A percentile compares a stretch with the other conserved stretches of the same genome.
Conservation (phyloP, 768 basidiomycete genomes). For the Termitomyces sp. region DNA sequence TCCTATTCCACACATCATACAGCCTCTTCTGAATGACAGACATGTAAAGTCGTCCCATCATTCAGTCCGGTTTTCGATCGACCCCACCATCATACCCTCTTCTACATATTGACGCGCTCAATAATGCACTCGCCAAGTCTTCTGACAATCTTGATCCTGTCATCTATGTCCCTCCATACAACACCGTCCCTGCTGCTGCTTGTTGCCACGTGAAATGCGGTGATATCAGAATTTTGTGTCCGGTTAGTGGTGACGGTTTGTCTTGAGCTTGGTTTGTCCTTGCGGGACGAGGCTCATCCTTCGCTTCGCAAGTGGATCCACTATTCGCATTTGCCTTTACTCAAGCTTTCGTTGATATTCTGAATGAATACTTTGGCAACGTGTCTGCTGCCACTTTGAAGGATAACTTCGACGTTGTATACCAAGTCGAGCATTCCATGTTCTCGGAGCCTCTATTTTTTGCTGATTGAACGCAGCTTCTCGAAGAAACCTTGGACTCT, state of each 20-base stretch:
- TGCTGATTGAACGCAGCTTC: slow-evolving; percentile 48
- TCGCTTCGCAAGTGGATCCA: slow-evolving; percentile 66
- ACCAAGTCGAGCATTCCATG: slow-evolving; percentile 56
- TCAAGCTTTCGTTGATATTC: slow-evolving; percentile 78
- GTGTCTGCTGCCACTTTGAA: slow-evolving; percentile 76
- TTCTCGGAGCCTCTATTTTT: slow-evolving; percentile 5
- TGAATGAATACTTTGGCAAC: slow-evolving; percentile 87
- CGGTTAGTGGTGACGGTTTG: slow-evolving; percentile 83
- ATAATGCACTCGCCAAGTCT: slow-evolving; percentile 64
- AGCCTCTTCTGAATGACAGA: slow-evolving; percentile 20
- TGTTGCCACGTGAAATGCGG: slow-evolving; percentile 81
- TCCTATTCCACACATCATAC: slow-evolving; percentile 18
- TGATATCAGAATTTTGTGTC: slow-evolving; percentile 76
- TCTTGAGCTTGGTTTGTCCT: slow-evolving; percentile 8
- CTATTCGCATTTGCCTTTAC: slow-evolving; percentile 88
- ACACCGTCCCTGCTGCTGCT: slow-evolving; percentile 55
- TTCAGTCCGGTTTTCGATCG: slow-evolving; percentile 87
- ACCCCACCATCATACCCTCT: slow-evolving; percentile 77
- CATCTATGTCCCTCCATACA: slow-evolving; percentile 58
- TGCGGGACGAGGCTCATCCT: slow-evolving; percentile 3
- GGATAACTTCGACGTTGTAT: slow-evolving; percentile 94
- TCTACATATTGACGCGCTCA: slow-evolving; percentile 83
- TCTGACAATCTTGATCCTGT: slow-evolving; percentile 67
- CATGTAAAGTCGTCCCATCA: slow-evolving; percentile 63
- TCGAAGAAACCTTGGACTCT: slow-evolving; percentile 94